These are phyloP conservation scores for Bretziella fagacearum DNA, from an alignment of 2,329 filamentous ascomycete genomes.

Conservation along the genomic window DNA sequence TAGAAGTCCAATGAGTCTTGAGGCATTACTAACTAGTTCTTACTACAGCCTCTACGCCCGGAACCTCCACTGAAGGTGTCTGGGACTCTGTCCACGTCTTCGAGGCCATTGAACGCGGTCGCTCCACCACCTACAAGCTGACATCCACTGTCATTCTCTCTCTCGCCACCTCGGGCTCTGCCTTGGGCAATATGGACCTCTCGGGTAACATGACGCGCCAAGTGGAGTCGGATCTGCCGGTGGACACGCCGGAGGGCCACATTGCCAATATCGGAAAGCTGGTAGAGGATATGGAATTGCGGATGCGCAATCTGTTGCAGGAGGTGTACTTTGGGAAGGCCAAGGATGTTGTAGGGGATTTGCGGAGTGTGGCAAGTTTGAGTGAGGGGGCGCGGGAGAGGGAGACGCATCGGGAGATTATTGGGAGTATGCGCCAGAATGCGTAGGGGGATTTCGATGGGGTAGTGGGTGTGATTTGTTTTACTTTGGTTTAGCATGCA, in stretches of 20 bases:
- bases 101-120: slow-evolving; percentile 82
- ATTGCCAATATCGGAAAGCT: slow-evolving; percentile 87
- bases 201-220: slow-evolving; percentile 97
- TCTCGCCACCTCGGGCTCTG: slow-evolving; percentile 41
- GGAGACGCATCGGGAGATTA: slow-evolving; percentile 77
- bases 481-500: not conserved
- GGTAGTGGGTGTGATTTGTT: not conserved
- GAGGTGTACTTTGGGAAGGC: slow-evolving; percentile 99
- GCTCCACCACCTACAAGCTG: slow-evolving; percentile 90
- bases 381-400: slow-evolving; percentile 73
- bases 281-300: slow-evolving; percentile 98
- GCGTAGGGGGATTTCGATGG: not conserved
- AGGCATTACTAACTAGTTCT: slow-evolving; percentile 1
- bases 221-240: slow-evolving; percentile 76
- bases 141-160: slow-evolving; percentile 93
- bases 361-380: slow-evolving; percentile 70
- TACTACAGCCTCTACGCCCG: slow-evolving; percentile 43
- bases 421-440: slow-evolving; percentile 38
- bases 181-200: slow-evolving; percentile 73
- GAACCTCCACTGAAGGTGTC: slow-evolving; percentile 53
- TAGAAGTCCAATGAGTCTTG: not conserved
- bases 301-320: slow-evolving; percentile 95
- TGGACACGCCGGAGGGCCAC: slow-evolving; percentile 81
- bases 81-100: slow-evolving; percentile 99
- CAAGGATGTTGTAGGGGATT: slow-evolving; percentile 91